Evolutionary conservation across 768 basidiomycete species (phyloP), one percentile per base, ranked within the genome.

Genomic region (Podaxis sp.): DNA sequence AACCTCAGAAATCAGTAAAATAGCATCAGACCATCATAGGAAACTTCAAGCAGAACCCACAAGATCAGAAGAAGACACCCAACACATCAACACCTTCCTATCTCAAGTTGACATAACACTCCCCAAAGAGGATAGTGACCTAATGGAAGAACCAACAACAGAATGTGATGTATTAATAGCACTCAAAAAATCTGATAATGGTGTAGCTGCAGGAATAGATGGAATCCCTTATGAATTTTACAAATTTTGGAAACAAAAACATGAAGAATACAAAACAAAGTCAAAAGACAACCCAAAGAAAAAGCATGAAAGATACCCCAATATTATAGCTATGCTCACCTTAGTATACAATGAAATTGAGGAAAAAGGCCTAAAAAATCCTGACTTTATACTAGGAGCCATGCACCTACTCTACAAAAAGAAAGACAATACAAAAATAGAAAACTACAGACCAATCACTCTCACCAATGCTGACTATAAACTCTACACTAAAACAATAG

Each of bases 321-420:
- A 71, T 24, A 58, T 69, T 1, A 39, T 57, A 22, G 15, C 36
- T 15, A 19, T 64, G 1, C 57, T 73, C 2, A 64, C 33, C 1
- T 1, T 1, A 7, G 63, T 71, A 0, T 73, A 57, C 22, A 69
- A 71, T 19, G 70, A 80, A 48, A 77, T 79, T 0, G 55, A 73
- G 56, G 1, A 17, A 1, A 17, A 74, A 55, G 74, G 78, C 0
- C 3, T 72, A 0, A 55, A 28, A 1, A 2, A 8, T 0, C 67
- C 71, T 0, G 3, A n/a, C 0, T 82, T 78, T 51, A 33, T 72
- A 0, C 49, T 70, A 2, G 80, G 79, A 0, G 74, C 73, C 74
- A 73, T 77, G 67, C 73, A 75, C 68, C 77, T 76, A 0, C 38
- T 82, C 0, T 81, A 77, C 58, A 83, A 82, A 49, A 81, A 82